Conservation (phyloP, 1,139 yeast species). For the Arxiozyma telluris region DNA sequence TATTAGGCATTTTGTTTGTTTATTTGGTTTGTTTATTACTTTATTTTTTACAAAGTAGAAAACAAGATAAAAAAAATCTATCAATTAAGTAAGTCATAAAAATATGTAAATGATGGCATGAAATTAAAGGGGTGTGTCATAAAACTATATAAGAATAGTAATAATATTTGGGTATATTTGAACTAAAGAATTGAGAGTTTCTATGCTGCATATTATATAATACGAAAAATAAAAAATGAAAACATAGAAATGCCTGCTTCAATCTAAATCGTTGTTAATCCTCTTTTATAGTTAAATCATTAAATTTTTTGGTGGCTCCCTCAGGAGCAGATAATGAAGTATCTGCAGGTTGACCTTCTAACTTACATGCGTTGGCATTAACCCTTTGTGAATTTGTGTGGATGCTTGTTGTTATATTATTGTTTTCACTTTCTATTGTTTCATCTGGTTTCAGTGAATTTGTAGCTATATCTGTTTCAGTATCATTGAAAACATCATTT, state of each 20-base stretch:
- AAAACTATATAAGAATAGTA: not conserved
- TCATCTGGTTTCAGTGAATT: no score
- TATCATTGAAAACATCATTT: not conserved
- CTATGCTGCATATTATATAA: not conserved
- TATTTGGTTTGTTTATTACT: no score
- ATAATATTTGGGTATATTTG: no score
- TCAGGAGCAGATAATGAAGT: slow-evolving; percentile 12
- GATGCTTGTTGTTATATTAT: not conserved
- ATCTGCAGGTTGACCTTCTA: not conserved
- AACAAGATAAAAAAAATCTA: not conserved
- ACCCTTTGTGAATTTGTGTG: not conserved
- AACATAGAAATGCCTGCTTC: no score
- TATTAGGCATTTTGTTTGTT: not conserved
- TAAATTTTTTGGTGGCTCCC: slow-evolving; percentile 14
- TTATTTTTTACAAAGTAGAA: not conserved
- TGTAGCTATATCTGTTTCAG: not conserved
- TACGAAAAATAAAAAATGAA: no score
- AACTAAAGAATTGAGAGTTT: no score
- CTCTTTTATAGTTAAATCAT: slow-evolving; percentile 9
- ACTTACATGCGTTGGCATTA: not conserved
- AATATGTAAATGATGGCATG: not conserved
- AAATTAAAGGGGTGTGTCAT: not conserved
- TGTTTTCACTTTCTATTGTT: no score
- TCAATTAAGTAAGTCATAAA: not conserved
- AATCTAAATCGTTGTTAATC: not conserved